Conservation (phyloP, 768 basidiomycete genomes). For the Dacryopinax spathularia region DNA sequence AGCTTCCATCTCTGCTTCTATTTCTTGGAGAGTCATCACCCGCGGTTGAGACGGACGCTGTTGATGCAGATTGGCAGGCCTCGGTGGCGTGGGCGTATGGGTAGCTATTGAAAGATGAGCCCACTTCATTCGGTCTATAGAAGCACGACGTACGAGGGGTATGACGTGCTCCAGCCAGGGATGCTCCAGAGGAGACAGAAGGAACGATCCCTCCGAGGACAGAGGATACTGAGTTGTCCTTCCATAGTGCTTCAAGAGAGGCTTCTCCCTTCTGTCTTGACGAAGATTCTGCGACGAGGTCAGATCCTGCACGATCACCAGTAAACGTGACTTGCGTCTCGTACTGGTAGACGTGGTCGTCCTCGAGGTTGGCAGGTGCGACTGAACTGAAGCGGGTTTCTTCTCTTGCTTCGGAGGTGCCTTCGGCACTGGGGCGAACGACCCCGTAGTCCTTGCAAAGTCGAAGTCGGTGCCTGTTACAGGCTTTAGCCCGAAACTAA, state of each 20-base stretch:
- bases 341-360: background rate
- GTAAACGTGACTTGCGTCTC: slow-evolving; percentile 20
- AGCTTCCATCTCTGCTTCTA: slow-evolving; percentile 71
- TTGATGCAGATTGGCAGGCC: background rate
- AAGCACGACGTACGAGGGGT: slow-evolving; percentile 1
- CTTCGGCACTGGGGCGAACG: slow-evolving; percentile 13
- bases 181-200: background rate
- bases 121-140: background rate
- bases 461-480: slow-evolving; percentile 77
- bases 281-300: background rate
- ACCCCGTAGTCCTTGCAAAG: slow-evolving; percentile 42
- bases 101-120: background rate
- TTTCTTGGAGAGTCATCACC: slow-evolving; percentile 59
- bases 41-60: slow-evolving; percentile 16
- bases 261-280: background rate
- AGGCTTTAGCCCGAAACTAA: slow-evolving; percentile 4
- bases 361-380: background rate
- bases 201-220: background rate
- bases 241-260: background rate
- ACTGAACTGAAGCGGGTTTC: slow-evolving; percentile 1
- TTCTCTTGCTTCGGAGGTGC: slow-evolving; percentile 9
- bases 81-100: slow-evolving; percentile 7
- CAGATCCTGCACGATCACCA: background rate
- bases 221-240: background rate
- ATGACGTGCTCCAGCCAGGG: slow-evolving; percentile 1